These are phyloP conservation scores for Brassica napus DNA, from an alignment of 345 rosid genomes.

Conservation along the genomic window Da-Ae NC_063435.1:13358501-13359000, in stretches of 20 bases:
- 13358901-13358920: not conserved
- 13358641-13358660: conserved; percentile 54
- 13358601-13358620: not conserved
- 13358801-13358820: conserved; percentile 66
- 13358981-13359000: conserved; percentile 41
- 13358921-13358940: conserved; percentile 51
- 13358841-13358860: not conserved
- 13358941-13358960: conserved; percentile 59
- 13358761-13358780: conserved; percentile 45
- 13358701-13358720: conserved; percentile 45
- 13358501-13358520: conserved; percentile 56
- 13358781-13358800: conserved; percentile 32
- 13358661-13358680: conserved; percentile 63
- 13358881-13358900: not conserved
- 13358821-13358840: conserved; percentile 45
- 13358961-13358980: conserved; percentile 41
- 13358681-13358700: conserved; percentile 70
- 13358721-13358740: conserved; percentile 54
- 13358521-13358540: conserved; percentile 24
- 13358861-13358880: not conserved
- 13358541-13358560: too few relatives aligned
- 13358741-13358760: conserved; percentile 48
- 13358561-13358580: not conserved
- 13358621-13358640: conserved; percentile 38
- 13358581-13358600: not conserved